Conservation (phyloP, 1,284 basidiomycete species). For the Boletellus deceptivus region DNA sequence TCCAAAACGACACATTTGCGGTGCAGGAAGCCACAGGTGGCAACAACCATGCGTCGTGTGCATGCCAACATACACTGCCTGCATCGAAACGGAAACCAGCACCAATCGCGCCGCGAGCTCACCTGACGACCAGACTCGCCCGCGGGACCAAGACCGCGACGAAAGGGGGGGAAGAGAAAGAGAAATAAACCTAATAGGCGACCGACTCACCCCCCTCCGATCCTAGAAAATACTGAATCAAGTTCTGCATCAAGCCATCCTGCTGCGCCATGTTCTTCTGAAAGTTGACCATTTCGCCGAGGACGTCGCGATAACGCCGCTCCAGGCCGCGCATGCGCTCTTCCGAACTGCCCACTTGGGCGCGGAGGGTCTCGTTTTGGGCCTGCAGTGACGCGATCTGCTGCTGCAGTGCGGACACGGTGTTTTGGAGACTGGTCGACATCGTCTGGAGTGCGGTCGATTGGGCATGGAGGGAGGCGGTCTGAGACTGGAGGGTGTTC, state of each 20-base stretch:
- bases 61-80: too few relatives aligned
- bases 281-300: constrained; percentile 81
- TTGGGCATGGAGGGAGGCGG: constrained; percentile 29
- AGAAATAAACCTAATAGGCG: neutral
- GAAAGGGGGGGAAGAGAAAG: neutral
- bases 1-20: neutral
- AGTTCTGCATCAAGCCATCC: constrained; percentile 79
- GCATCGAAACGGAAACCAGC: neutral
- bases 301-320: constrained; percentile 73
- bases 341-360: constrained; percentile 59
- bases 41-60: too few relatives aligned
- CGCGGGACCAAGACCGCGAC: neutral
- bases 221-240: constrained; percentile 80
- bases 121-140: neutral
- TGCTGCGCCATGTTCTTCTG: constrained; percentile 85
- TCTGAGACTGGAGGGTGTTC: constrained; percentile 31
- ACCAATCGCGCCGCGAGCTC: neutral
- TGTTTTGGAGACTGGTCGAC: constrained; percentile 26
- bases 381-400: constrained; percentile 26
- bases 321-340: constrained; percentile 63
- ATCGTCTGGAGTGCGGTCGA: constrained; percentile 27
- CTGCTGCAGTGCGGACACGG: constrained; percentile 25
- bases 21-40: too few relatives aligned
- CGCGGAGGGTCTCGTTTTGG: constrained; percentile 37
- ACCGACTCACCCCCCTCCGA: constrained; percentile 56